phyloP scores from a whole-genome alignment of 2,329 filamentous ascomycete species.

The Ophiostoma australiae region DNA sequence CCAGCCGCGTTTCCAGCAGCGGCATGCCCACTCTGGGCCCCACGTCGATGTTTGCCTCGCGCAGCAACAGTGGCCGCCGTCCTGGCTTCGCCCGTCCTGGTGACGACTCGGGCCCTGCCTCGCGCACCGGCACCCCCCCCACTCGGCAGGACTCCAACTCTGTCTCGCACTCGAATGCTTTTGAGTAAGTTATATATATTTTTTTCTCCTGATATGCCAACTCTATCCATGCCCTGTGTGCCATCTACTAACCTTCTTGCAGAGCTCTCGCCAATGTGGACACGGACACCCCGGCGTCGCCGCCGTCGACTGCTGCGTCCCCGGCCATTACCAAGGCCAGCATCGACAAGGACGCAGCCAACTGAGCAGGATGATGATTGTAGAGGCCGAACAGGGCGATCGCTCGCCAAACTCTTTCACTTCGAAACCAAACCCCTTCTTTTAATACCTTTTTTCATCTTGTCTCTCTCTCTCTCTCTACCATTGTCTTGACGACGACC shows the following conservation, averaged over 20 bases:
- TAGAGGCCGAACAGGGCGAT: slow-evolving; percentile 41
- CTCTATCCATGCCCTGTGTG: neutral
- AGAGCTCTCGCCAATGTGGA: slow-evolving; percentile 59
- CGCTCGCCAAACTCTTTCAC: slow-evolving; percentile 29
- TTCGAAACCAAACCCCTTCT: slow-evolving; percentile 25
- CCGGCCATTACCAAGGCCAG: slow-evolving; percentile 60
- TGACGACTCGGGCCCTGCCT: slow-evolving; percentile 83
- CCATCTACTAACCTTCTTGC: slow-evolving; percentile 11
- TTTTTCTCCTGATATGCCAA: neutral
- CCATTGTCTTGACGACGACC: slow-evolving; percentile 33
- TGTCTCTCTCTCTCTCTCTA: slow-evolving; percentile 14
- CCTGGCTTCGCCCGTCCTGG: slow-evolving; percentile 62
- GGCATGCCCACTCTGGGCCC: slow-evolving; percentile 65
- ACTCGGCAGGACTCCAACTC: slow-evolving; percentile 46
- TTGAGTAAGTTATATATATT: slow-evolving; percentile 64
- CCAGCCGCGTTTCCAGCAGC: slow-evolving; percentile 57
- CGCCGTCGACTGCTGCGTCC: slow-evolving; percentile 63
- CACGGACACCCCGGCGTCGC: slow-evolving; percentile 60
- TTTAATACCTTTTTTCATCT: slow-evolving; percentile 21
- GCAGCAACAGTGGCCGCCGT: slow-evolving; percentile 83
- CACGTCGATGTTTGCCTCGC: slow-evolving; percentile 78
- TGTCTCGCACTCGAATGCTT: slow-evolving; percentile 71
- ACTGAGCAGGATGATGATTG: slow-evolving; percentile 42
- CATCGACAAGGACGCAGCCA: slow-evolving; percentile 42
- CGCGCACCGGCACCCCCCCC: slow-evolving; percentile 83